These are phyloP conservation scores for Incumbomyces lentus DNA, from an alignment of 2,329 filamentous ascomycete genomes.

Conservation along the genomic window DNA sequence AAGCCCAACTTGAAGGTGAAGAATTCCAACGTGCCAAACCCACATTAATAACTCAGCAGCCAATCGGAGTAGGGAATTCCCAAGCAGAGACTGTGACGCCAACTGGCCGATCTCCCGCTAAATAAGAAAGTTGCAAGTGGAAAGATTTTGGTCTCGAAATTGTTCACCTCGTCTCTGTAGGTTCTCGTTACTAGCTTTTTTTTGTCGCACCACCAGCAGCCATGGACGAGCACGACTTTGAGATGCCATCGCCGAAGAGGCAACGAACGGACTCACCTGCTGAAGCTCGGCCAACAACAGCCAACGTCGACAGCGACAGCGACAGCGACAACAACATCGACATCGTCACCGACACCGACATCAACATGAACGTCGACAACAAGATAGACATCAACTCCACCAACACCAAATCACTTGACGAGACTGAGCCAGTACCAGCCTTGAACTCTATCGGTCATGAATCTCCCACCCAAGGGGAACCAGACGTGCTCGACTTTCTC, in stretches of 20 bases:
- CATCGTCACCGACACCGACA: not conserved
- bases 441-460: too few relatives aligned
- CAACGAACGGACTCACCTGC: constrained; percentile 15
- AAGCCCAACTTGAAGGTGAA: too few relatives aligned
- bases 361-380: not conserved
- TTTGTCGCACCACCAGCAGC: too few relatives aligned
- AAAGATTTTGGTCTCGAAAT: too few relatives aligned
- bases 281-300: constrained; percentile 3
- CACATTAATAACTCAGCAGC: too few relatives aligned
- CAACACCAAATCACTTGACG: not conserved
- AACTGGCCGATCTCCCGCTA: too few relatives aligned
- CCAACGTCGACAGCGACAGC: not conserved
- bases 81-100: too few relatives aligned
- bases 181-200: too few relatives aligned
- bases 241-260: constrained; percentile 17
- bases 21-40: too few relatives aligned
- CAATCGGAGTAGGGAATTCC: too few relatives aligned
- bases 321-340: not conserved
- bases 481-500: constrained; percentile 15
- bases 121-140: too few relatives aligned
- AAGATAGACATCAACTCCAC: not conserved
- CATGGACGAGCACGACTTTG: constrained; percentile 17
- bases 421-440: constrained; percentile 4
- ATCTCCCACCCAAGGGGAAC: not conserved
- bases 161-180: too few relatives aligned